These are phyloP conservation scores for Ustilago shanxiensis DNA, from an alignment of 1,284 basidiomycete genomes.

Conservation along the genomic window DNA sequence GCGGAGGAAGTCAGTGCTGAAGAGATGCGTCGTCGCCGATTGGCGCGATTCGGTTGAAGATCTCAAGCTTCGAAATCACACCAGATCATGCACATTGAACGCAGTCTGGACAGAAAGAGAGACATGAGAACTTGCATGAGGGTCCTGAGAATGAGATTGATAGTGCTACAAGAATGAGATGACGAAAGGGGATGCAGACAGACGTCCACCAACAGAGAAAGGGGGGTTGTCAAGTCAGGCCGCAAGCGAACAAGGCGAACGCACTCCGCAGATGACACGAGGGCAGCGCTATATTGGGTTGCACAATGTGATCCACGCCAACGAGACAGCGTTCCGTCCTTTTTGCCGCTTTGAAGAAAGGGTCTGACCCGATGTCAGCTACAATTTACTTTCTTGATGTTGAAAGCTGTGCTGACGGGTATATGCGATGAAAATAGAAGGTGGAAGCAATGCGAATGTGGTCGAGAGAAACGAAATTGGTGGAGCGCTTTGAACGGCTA, in stretches of 20 bases:
- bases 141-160: background rate
- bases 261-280: background rate
- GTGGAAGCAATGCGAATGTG: background rate
- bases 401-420: constrained; percentile 33
- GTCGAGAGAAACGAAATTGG: background rate
- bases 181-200: background rate
- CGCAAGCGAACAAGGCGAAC: background rate
- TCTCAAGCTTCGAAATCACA: background rate
- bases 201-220: background rate
- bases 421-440: constrained; percentile 20
- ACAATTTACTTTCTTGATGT: background rate
- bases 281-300: background rate
- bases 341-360: background rate
- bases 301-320: background rate
- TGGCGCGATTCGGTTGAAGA: constrained; percentile 49
- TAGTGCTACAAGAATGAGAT: constrained; percentile 6
- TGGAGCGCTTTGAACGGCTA: background rate
- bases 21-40: constrained; percentile 55
- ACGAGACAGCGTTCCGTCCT: background rate
- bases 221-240: background rate
- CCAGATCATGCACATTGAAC: constrained; percentile 1
- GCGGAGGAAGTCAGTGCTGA: constrained; percentile 56
- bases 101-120: background rate
- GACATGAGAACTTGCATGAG: background rate
- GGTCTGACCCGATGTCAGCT: constrained; percentile 2